These are phyloP conservation scores for Cardamine occulta DNA, from an alignment of 345 rosid genomes.

Conservation along the genomic window DNA sequence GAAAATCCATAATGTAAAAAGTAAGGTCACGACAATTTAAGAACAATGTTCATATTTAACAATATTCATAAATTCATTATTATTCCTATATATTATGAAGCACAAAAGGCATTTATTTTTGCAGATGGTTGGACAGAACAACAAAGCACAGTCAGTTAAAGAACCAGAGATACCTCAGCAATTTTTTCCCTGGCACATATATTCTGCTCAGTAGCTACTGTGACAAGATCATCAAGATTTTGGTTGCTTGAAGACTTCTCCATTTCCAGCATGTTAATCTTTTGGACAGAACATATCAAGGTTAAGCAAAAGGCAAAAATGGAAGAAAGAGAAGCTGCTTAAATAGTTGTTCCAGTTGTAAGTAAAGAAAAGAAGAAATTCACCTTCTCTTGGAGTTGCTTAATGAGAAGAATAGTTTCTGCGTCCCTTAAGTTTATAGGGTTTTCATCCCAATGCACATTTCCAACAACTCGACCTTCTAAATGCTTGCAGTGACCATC, in stretches of 20 bases:
- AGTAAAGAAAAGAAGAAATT: constrained; percentile 28
- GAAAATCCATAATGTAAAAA: background rate
- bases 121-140: constrained; percentile 21
- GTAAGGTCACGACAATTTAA: background rate
- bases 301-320: constrained; percentile 29
- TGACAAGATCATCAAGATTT: constrained; percentile 61
- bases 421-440: constrained; percentile 54
- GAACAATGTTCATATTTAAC: constrained; percentile 1
- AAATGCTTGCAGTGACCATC: constrained; percentile 40
- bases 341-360: constrained; percentile 1
- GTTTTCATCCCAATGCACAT: constrained; percentile 44
- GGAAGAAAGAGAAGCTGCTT: constrained; percentile 23
- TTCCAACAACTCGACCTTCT: constrained; percentile 30
- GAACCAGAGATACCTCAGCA: constrained; percentile 64
- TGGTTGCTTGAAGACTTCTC: constrained; percentile 72
- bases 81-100: background rate
- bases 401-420: constrained; percentile 69
- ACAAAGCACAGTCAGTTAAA: constrained; percentile 16
- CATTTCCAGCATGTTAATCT: constrained; percentile 72
- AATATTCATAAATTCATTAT: background rate
- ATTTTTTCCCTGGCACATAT: constrained; percentile 58
- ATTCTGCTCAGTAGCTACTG: constrained; percentile 62
- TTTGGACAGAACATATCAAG: constrained; percentile 26
- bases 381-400: constrained; percentile 94
- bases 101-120: background rate